Conservation (phyloP, 2,329 filamentous ascomycete genomes). For the Aspergillus pseudonomiae region DNA sequence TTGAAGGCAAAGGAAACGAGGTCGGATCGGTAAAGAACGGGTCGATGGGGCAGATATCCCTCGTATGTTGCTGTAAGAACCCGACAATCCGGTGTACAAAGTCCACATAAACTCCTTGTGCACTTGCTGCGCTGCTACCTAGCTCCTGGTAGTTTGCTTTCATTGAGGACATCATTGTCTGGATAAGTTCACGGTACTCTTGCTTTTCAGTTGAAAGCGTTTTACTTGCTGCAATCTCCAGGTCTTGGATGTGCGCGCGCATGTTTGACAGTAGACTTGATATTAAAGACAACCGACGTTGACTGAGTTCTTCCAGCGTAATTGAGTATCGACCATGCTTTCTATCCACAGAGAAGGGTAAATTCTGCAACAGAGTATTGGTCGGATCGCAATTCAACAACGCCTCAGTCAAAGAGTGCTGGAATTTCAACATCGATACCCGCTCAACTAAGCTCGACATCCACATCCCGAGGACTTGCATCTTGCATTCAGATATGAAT, state of each 20-base stretch:
- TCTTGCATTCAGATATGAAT: conserved; percentile 50
- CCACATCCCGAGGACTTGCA: conserved; percentile 57
- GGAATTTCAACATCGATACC: conserved; percentile 63
- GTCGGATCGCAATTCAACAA: conserved; percentile 52
- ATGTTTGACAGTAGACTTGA: conserved; percentile 63
- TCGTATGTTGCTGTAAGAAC: conserved; percentile 63
- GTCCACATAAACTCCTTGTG: conserved; percentile 59
- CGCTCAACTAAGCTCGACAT: conserved; percentile 61
- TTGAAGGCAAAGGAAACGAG: conserved; percentile 61
- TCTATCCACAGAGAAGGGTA: conserved; percentile 56
- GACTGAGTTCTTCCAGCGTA: conserved; percentile 54
- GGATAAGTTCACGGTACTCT: conserved; percentile 56
- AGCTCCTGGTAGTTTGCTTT: conserved; percentile 63
- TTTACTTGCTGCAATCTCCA: conserved; percentile 35
- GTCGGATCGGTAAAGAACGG: conserved; percentile 63
- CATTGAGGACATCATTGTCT: conserved; percentile 63
- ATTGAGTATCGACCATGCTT: conserved; percentile 49
- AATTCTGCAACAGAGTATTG: conserved; percentile 57
- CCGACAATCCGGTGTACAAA: conserved; percentile 65
- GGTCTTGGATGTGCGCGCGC: conserved; percentile 51
- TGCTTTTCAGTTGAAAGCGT: conserved; percentile 42
- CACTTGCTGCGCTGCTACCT: conserved; percentile 34
- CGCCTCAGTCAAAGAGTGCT: conserved; percentile 59
- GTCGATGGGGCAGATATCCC: conserved; percentile 58
- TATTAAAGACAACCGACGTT: conserved; percentile 58